Evolutionary conservation across 2,329 filamentous ascomycete species (phyloP).

Genomic region (Aspergillus sp.): DNA sequence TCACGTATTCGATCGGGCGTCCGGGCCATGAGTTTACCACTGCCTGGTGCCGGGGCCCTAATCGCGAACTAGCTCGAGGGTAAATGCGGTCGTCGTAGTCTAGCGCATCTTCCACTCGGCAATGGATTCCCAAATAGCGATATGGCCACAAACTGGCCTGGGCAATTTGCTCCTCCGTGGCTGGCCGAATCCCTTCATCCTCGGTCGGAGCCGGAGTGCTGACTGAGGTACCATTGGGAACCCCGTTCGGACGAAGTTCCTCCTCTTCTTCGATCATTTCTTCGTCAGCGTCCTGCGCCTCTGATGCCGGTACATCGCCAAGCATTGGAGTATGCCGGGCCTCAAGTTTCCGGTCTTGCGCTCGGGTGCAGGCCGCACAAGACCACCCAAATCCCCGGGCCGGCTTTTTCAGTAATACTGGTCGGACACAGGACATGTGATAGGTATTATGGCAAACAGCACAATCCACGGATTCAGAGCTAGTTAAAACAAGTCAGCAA

Average conservation of each 20-base stretch:
- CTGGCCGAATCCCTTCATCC: constrained; percentile 56
- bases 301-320: constrained; percentile 51
- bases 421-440: constrained; percentile 97
- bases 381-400: constrained; percentile 98
- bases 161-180: constrained; percentile 83
- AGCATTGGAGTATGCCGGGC: constrained; percentile 80
- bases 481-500: constrained; percentile 40
- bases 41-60: constrained; percentile 90
- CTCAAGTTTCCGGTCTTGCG: constrained; percentile 90
- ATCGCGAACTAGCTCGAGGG: constrained; percentile 85
- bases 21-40: constrained; percentile 83
- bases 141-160: constrained; percentile 96
- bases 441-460: constrained; percentile 93
- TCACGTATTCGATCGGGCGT: constrained; percentile 83
- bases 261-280: constrained; percentile 69
- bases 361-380: constrained; percentile 90
- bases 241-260: constrained; percentile 63
- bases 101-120: constrained; percentile 88
- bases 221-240: constrained; percentile 58
- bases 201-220: constrained; percentile 63
- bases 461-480: constrained; percentile 93
- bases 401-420: constrained; percentile 89
- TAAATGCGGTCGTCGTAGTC: constrained; percentile 98
- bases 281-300: constrained; percentile 60
- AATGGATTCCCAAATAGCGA: constrained; percentile 92